Evolutionary conservation across 331 rosid species (phyloP), one percentile per base, ranked within the genome.

Genomic region (Telfairia occidentalis): DNA sequence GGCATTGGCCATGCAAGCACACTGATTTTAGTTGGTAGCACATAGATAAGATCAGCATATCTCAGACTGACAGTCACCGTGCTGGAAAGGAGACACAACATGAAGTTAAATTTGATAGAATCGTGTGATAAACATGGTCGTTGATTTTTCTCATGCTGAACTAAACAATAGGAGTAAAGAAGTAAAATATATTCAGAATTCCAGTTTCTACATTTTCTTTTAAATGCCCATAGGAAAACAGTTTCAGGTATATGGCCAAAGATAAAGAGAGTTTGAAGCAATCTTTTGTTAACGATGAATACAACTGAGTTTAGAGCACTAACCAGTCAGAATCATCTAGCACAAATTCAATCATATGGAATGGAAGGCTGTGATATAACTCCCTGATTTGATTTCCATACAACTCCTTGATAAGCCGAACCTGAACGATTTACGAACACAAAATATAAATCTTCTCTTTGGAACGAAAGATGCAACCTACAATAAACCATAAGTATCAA

Each of bases 321-420:
- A 73, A 94, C 98, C 96, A 87, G 49, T 92, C 96, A 78, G 71
- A 87, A 87, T 90, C 96, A 84, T 81, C 87, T 37, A 83, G 81
- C 15, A 81, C 86, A 81, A 94, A 90, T 77, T 86, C 95, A 9
- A 89, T 45, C 88, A 91, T 86, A 75, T 85, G 89, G 85, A 86
- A 90, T 49, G 98, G 88, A 78, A 94, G 96, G 88, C 91, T 91
- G 75, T 88, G 92, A 82, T 89, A 86, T 79, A 88, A 78, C 84
- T 91, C 92, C 74, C 77, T 77, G 66, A 91, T 91, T 83, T 94
- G 98, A 64, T 88, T 90, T 77, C 98, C 97, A 77, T 89, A 94
- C 63, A 94, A 91, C 80, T 94, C 98, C 89, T 94, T 94, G 81
- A 82, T 85, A 70, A 94, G 97, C 76, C 91, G 86, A 78, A 94